Evolutionary conservation across 2,329 filamentous ascomycete species (phyloP), one percentile per base, ranked within the genome.

Genomic region (Tolypocladium album): DNA sequence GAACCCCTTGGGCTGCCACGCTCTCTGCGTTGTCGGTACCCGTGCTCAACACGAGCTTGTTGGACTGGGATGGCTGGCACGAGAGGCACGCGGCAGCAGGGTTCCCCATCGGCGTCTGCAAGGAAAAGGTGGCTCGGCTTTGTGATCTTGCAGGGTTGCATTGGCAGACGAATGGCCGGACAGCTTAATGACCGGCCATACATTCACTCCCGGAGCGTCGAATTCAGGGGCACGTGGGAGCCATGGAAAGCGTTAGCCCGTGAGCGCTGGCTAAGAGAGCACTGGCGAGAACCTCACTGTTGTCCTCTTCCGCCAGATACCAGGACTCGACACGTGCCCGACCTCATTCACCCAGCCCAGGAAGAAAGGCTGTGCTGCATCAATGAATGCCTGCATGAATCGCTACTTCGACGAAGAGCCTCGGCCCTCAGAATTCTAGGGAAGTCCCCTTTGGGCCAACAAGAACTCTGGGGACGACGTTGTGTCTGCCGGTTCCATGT

Each of bases 21-120:
- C 43, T 47, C 50, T 43, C 31, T 50, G 22, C 36, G 43, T 38
- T 39, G 39, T 47, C 52, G 36, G 52, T 56, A 50, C 39, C 58
- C 53, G 42, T 59, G 43, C 53, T 40, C 53, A 56, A 27, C 58
- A 59, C 43, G 53, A 56, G 55, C 58, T 38, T 42, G 15, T 27
- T 15, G 34, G 50, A n/a, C 20, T 27, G 31, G 56, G 43, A 22
- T 27, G 34, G 20, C 17, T 20, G 17, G 38, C 38, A 43, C 20
- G 17, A n/a, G 42, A 56, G 34, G 34, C 53, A 59, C 53, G 58
- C 58, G 53, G 58, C 36, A 56, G 42, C 58, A 57, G 39, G 55
- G 53, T 52, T 59, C 15, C 43, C 43, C 22, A 40, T 22, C 27
- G 50, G 52, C 20, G 6, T 43, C 24, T 38, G 58, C n/a, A 31